Evolutionary conservation across 2,329 filamentous ascomycete species (phyloP).

Genomic region (Dactylonectria estremocensis): DNA sequence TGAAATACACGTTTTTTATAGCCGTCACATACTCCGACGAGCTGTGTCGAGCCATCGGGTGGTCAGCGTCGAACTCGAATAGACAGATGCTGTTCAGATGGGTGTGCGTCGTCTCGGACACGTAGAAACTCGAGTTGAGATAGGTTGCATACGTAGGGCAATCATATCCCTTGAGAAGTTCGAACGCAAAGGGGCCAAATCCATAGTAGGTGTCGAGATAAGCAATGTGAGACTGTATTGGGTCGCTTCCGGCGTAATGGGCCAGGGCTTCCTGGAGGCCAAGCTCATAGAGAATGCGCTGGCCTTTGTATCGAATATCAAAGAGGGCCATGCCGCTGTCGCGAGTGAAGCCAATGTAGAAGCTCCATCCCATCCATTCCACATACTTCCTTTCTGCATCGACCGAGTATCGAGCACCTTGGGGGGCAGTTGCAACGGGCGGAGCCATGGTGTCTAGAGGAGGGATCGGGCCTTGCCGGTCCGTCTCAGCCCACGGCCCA

Average conservation of each 20-base stretch:
- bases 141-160: conserved; percentile 67
- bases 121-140: conserved; percentile 63
- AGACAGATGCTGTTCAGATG: conserved; percentile 69
- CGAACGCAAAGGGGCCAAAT: conserved; percentile 62
- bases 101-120: conserved; percentile 59
- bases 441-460: conserved; percentile 28
- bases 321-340: conserved; percentile 66
- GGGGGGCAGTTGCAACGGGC: conserved; percentile 7
- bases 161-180: conserved; percentile 65
- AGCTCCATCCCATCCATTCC: conserved; percentile 49
- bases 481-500: conserved; percentile 23
- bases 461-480: conserved; percentile 23
- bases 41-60: conserved; percentile 60
- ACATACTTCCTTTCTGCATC: conserved; percentile 25
- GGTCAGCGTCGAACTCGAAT: conserved; percentile 67
- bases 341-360: conserved; percentile 65
- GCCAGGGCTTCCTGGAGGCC: conserved; percentile 69
- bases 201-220: conserved; percentile 66
- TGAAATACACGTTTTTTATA: conserved; percentile 25
- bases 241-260: conserved; percentile 66
- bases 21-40: conserved; percentile 19
- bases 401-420: conserved; percentile 22
- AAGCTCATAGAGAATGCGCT: conserved; percentile 70
- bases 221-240: conserved; percentile 59
- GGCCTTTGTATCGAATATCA: conserved; percentile 69